phyloP scores from a whole-genome alignment of 73 alveolate genomes.

The Loxodes magnus region DNA sequence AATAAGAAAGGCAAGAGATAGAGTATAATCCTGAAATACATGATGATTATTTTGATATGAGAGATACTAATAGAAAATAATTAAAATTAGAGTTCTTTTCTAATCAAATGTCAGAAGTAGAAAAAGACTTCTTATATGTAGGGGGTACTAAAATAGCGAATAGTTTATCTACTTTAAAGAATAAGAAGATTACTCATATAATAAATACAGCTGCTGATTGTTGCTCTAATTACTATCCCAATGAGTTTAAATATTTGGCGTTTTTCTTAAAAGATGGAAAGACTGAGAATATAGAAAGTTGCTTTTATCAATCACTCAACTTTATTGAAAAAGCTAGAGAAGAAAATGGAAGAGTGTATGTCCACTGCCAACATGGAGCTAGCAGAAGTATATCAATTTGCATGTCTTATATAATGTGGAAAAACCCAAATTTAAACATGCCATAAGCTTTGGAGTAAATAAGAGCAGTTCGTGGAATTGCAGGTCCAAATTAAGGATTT shows the following conservation, averaged over 20 bases:
- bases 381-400: constrained; percentile 39
- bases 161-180: constrained; percentile 10
- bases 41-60: no score
- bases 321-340: constrained; percentile 32
- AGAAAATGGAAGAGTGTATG: constrained; percentile 40
- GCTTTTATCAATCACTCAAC: constrained; percentile 35
- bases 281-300: constrained; percentile 36
- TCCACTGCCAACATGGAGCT: constrained; percentile 48
- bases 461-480: constrained; percentile 26
- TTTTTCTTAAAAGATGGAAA: constrained; percentile 35
- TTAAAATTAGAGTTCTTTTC: no score
- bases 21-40: no score
- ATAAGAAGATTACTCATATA: constrained; percentile 34
- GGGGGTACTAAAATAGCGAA: constrained; percentile 39
- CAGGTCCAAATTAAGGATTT: constrained; percentile 39
- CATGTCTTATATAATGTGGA: constrained; percentile 29
- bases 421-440: constrained; percentile 10
- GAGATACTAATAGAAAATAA: no score
- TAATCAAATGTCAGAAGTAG: constrained; percentile 42
- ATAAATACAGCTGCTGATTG: constrained; percentile 46
- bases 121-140: constrained; percentile 26
- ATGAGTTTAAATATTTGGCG: constrained; percentile 15
- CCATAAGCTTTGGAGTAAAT: constrained; percentile 25
- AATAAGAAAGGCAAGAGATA: no score
- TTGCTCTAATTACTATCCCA: constrained; percentile 33